Conservation (phyloP, 2,329 filamentous ascomycete genomes). For the Tolypocladium capitatum region DNA sequence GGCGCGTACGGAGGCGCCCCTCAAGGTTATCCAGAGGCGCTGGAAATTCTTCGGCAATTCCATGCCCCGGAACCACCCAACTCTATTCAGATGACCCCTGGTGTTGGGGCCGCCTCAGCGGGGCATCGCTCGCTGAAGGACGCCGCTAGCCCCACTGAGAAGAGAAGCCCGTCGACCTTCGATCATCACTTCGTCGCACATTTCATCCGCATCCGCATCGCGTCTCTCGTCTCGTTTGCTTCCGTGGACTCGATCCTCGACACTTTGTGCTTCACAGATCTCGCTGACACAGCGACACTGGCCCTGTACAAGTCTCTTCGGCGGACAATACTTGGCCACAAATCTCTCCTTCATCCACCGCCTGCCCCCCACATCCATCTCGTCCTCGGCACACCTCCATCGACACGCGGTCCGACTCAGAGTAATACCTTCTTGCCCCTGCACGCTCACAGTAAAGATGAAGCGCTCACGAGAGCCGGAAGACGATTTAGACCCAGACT, state of each 20-base stretch:
- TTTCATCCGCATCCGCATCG: no score
- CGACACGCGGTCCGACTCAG: background rate
- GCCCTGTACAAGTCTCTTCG: background rate
- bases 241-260: background rate
- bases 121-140: background rate
- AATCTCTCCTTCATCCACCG: background rate
- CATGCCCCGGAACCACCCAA: no score
- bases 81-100: no score
- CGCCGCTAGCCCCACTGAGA: background rate
- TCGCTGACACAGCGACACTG: background rate
- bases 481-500: constrained; percentile 26
- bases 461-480: constrained; percentile 51
- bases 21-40: constrained; percentile 7
- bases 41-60: constrained; percentile 8
- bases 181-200: background rate
- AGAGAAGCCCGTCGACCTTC: no score
- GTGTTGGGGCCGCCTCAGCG: background rate
- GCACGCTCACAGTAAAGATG: constrained; percentile 25
- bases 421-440: constrained; percentile 4
- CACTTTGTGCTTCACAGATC: background rate
- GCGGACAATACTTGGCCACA: background rate
- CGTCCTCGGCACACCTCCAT: background rate
- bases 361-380: background rate
- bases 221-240: background rate
- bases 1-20: constrained; percentile 7